Base-by-base conservation (phyloP, 495 filamentous ascomycete species). In the Xylaria venustula region DNA sequence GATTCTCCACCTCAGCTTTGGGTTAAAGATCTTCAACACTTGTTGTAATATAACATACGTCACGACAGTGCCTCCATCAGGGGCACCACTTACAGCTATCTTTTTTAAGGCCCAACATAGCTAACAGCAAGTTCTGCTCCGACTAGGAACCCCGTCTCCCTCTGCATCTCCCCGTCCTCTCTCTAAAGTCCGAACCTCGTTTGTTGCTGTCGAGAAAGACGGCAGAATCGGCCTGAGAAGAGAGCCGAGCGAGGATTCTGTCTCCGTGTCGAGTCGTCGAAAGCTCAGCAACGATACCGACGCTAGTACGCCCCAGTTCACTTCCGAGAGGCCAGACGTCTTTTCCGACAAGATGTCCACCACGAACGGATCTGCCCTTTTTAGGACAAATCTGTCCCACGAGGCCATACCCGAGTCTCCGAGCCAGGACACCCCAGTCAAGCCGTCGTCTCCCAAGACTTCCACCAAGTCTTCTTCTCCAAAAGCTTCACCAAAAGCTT, bases 141-240 rank as follows among this genome's bases (percentile, higher is more conserved):
- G n/a, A 54, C 34, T 60, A 69, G 69, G 61, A 12, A 57, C 69
- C 37, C 61, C 66, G 15, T 69, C 69, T 22, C 67, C 67, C 36
- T 54, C 69, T 42, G 76, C 76, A 28, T 80, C 77, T 14, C 80
- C 80, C 17, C 80, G 89, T 60, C 90, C 85, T 23, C 79, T 91
- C 17, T 89, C 87, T 54, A 93, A 89, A 73, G 85, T 96, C 47
- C 84, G 90, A 56, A 91, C 91, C 32, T 92, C 83, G 68, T 97
- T 97, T 71, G 84, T 96, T 45, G 83, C 89, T 2, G 86, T 97
- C 15, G 90, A 93, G 60, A 81, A 81, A 56, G 82, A 80, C 68
- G 83, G 80, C 45, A 74, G 78, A 41, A 71, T 81, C 48, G 80
- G 79, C 44, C 67, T 77, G 30, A 71, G 70, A 45, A 72, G 73